Percentiles rank a stretch among this genome's conserved stretches.
These are phyloP conservation scores for Escovopsis sp. DNA, from an alignment of 2,329 filamentous ascomycete genomes.

Conservation along the genomic window DNA sequence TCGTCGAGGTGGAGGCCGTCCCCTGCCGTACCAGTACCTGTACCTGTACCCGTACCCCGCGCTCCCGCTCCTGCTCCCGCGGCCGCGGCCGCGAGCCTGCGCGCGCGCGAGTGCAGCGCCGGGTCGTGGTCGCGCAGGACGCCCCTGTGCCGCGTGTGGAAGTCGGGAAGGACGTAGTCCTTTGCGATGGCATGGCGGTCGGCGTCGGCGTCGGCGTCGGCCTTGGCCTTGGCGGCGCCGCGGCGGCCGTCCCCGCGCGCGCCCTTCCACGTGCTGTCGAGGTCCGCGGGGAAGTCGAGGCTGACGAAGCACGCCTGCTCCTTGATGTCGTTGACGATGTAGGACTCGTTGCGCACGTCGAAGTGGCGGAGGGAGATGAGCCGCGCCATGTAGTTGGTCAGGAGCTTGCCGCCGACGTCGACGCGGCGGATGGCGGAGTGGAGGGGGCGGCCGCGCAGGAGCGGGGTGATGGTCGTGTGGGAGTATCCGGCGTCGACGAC, in stretches of 20 bases:
- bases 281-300: slow-evolving; percentile 57
- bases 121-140: slow-evolving; percentile 67
- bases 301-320: slow-evolving; percentile 78
- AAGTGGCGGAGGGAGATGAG: slow-evolving; percentile 83
- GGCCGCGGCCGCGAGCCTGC: slow-evolving; percentile 29
- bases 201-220: slow-evolving; percentile 32
- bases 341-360: slow-evolving; percentile 86
- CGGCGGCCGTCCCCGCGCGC: slow-evolving; percentile 37
- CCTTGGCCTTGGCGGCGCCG: slow-evolving; percentile 27
- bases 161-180: slow-evolving; percentile 87
- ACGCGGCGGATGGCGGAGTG: slow-evolving; percentile 72
- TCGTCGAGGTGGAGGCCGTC: slow-evolving; percentile 31
- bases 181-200: slow-evolving; percentile 51
- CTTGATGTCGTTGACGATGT: slow-evolving; percentile 93
- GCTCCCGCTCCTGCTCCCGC: too few species aligned
- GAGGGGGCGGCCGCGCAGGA: slow-evolving; percentile 67
- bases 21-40: too few species aligned
- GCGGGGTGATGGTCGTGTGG: slow-evolving; percentile 77
- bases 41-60: too few species aligned
- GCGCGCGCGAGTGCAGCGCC: slow-evolving; percentile 37
- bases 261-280: slow-evolving; percentile 77
- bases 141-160: slow-evolving; percentile 45
- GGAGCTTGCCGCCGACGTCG: slow-evolving; percentile 79
- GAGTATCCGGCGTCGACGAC: slow-evolving; percentile 88
- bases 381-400: slow-evolving; percentile 87